These are phyloP conservation scores for Thymus mandschuricus DNA, from an alignment of 257 asterid genomes.

Conservation along the genomic window DNA sequence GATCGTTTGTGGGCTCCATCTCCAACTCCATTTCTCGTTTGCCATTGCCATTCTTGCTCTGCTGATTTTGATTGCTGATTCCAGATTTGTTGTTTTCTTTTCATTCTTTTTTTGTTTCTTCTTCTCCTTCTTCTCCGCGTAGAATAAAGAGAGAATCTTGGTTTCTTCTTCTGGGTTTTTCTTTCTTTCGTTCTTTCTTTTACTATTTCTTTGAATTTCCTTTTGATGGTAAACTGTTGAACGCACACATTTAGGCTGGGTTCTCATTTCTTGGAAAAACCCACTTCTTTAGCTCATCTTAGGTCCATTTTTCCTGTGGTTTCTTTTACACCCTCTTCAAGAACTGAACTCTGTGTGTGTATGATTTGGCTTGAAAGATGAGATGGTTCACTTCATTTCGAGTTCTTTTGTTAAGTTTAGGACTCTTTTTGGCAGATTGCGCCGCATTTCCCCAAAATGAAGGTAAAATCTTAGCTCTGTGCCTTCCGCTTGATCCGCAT, in stretches of 20 bases:
- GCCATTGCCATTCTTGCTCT: conserved; percentile 21
- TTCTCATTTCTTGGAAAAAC: conserved; percentile 7
- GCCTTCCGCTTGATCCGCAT: neutral
- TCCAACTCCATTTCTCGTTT: conserved; percentile 5
- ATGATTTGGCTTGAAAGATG: conserved; percentile 44
- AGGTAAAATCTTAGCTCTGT: conserved; percentile 44
- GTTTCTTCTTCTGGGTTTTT: conserved; percentile 8
- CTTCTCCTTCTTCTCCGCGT: conserved; percentile 6
- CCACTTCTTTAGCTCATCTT: conserved; percentile 22
- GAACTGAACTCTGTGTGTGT: conserved; percentile 13
- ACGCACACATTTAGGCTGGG: conserved; percentile 29
- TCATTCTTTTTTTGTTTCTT: neutral
- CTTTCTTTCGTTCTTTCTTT: neutral
- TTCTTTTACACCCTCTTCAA: conserved; percentile 21
- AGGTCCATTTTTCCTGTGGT: neutral
- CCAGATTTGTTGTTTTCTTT: conserved; percentile 25
- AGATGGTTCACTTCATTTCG: conserved; percentile 37
- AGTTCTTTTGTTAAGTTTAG: conserved; percentile 48
- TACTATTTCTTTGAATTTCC: conserved; percentile 12
- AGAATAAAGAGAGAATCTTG: conserved; percentile 31
- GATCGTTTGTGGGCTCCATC: conserved; percentile 22
- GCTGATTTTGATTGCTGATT: conserved; percentile 39
- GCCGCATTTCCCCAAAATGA: conserved; percentile 63
- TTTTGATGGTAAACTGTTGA: conserved; percentile 18
- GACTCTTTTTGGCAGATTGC: conserved; percentile 44